A percentile compares a stretch with the other conserved stretches of the same genome.
phyloP scores from a whole-genome alignment of 2,329 filamentous ascomycete genomes.

The Ploettnerulaceae sp. region DNA sequence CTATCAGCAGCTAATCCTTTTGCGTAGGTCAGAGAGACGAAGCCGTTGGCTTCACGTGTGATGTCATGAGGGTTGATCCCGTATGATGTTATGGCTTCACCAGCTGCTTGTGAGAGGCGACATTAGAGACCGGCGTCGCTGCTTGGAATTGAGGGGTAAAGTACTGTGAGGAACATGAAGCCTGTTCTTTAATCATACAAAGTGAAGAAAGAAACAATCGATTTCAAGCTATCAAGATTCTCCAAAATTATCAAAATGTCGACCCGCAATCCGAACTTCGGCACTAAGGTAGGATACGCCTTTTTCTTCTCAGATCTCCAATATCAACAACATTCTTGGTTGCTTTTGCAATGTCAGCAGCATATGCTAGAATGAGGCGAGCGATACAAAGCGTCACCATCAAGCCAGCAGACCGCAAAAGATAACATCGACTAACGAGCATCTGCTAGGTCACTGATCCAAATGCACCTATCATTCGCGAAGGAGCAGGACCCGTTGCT shows the following conservation, averaged over 20 bases:
- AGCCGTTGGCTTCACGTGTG: constrained; percentile 5
- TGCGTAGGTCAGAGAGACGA: background rate
- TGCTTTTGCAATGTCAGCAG: too few species aligned
- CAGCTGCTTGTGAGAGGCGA: background rate
- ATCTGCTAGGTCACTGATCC: constrained; percentile 40
- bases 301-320: background rate
- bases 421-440: too few species aligned
- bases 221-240: background rate
- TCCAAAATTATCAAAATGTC: constrained; percentile 34
- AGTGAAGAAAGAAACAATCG: background rate
- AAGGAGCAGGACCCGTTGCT: constrained; percentile 59
- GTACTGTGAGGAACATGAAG: background rate
- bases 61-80: constrained; percentile 17
- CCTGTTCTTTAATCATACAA: background rate
- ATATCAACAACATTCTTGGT: constrained; percentile 39
- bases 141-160: constrained; percentile 1
- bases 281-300: constrained; percentile 21
- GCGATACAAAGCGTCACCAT: too few species aligned
- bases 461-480: constrained; percentile 43
- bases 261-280: constrained; percentile 20
- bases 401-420: too few species aligned
- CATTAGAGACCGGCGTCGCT: constrained; percentile 6
- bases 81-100: constrained; percentile 4
- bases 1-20: background rate
- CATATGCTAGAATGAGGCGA: too few species aligned